These are phyloP conservation scores for Exophiala sp. DNA, from an alignment of 2,329 filamentous ascomycete species.

Conservation along the genomic window DNA sequence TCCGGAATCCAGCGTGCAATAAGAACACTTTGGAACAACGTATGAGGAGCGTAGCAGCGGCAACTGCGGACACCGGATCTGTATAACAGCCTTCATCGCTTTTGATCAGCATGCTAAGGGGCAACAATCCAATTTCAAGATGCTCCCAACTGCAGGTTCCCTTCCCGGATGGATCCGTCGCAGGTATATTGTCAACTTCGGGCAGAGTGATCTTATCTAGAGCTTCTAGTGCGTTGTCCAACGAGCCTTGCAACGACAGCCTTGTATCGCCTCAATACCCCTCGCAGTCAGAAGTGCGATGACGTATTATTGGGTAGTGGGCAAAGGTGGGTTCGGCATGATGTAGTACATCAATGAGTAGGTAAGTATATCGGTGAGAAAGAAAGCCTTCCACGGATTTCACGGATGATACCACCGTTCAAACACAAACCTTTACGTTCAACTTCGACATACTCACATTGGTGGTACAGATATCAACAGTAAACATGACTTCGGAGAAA, in stretches of 20 bases:
- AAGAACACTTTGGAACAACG: slow-evolving; percentile 23
- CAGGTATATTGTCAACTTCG: slow-evolving; percentile 15
- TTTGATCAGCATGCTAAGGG: slow-evolving; percentile 27
- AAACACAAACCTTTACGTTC: too few species aligned
- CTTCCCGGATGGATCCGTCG: slow-evolving; percentile 28
- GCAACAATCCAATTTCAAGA: slow-evolving; percentile 26
- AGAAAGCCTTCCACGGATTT: too few species aligned
- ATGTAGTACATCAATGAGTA: too few species aligned
- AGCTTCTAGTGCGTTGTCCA: too few species aligned
- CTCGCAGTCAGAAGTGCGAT: not conserved
- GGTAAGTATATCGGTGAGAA: too few species aligned
- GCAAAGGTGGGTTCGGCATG: too few species aligned
- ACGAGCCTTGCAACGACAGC: not conserved
- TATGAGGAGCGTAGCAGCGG: slow-evolving; percentile 26
- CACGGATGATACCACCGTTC: too few species aligned
- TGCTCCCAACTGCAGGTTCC: slow-evolving; percentile 27
- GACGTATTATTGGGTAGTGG: too few species aligned
- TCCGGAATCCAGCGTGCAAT: slow-evolving; percentile 23
- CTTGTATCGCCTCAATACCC: not conserved
- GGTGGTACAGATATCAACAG: not conserved
- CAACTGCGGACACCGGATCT: slow-evolving; percentile 26
- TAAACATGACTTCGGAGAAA: slow-evolving; percentile 4
- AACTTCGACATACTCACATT: not conserved
- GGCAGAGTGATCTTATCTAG: too few species aligned
- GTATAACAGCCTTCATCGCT: slow-evolving; percentile 27